Evolutionary conservation across 495 filamentous ascomycete species (phyloP).

Genomic region (Podospora bellae-mahoneyi): DNA sequence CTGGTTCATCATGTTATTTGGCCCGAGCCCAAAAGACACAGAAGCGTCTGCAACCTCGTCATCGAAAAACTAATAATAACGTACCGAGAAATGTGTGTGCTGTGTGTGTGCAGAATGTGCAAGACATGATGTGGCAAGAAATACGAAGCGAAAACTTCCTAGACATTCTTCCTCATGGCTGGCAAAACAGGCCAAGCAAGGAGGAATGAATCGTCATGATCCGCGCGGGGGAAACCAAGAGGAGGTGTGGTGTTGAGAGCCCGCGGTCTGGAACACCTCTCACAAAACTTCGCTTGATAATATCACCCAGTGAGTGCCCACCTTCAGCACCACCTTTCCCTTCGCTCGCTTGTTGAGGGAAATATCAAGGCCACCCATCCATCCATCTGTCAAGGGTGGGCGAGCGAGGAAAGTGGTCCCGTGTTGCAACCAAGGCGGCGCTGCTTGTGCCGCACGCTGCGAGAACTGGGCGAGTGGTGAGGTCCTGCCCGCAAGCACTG

Average conservation of each 20-base stretch:
- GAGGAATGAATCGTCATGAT: too few relatives aligned
- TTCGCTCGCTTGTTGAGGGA: neutral
- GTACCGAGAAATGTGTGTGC: neutral
- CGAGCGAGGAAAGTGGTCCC: neutral
- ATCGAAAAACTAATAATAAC: neutral
- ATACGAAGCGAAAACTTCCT: neutral
- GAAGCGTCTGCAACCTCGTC: neutral
- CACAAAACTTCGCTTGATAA: neutral
- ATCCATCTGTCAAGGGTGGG: neutral
- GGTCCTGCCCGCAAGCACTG: neutral
- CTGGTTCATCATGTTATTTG: neutral
- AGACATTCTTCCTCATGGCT: neutral
- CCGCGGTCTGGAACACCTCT: neutral
- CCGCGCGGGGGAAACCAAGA: too few relatives aligned
- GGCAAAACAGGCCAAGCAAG: neutral
- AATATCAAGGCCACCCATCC: neutral
- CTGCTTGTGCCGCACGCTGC: neutral
- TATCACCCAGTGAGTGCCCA: neutral
- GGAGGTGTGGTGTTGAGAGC: neutral
- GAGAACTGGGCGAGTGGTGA: neutral
- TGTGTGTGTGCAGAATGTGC: neutral
- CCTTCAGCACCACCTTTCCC: neutral
- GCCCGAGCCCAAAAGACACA: neutral
- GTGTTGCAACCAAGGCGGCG: neutral
- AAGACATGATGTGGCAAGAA: neutral